Evolutionary conservation across 2,329 filamentous ascomycete genomes (phyloP).

Genomic region (Hymenoscyphus albidus): DNA sequence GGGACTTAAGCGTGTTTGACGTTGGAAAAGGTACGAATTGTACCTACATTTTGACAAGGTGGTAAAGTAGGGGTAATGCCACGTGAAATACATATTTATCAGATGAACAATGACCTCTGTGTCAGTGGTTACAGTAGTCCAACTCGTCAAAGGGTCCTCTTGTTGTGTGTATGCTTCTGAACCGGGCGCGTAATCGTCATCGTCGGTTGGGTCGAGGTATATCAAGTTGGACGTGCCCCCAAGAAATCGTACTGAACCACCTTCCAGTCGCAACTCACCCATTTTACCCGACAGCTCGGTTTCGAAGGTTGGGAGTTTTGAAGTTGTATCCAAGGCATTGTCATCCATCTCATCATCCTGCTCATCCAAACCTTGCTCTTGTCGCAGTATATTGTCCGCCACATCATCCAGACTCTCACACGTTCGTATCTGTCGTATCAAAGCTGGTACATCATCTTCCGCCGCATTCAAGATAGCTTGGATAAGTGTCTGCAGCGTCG

Average conservation of each 20-base stretch:
- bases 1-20: not conserved
- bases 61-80: conserved; percentile 94
- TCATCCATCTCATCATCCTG: conserved; percentile 43
- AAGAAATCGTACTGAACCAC: conserved; percentile 85
- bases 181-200: conserved; percentile 31
- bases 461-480: conserved; percentile 88
- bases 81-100: conserved; percentile 96
- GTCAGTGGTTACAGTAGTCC: conserved; percentile 83
- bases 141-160: conserved; percentile 73
- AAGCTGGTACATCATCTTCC: conserved; percentile 76
- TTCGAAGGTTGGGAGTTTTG: conserved; percentile 50
- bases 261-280: conserved; percentile 82
- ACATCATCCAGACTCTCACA: conserved; percentile 57
- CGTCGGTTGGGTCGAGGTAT: conserved; percentile 59
- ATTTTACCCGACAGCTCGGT: conserved; percentile 86
- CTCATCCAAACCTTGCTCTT: conserved; percentile 33
- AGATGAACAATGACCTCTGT: conserved; percentile 77
- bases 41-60: conserved; percentile 66
- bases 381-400: conserved; percentile 33
- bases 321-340: conserved; percentile 40
- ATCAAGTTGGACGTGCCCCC: conserved; percentile 93
- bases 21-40: not conserved
- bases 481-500: conserved; percentile 86
- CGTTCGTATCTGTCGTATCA: conserved; percentile 83
- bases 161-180: conserved; percentile 36